These are phyloP conservation scores for sorghum (Sorghum bicolor) DNA, from an alignment of 176 grass and related monocot species.

Conservation along the genomic window Sorghum_bicolor_NCBIv3 NC_012873.2:58983001-58983500, in stretches of 20 bases:
- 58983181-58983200: background rate
- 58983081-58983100: conserved; percentile 19
- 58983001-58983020: background rate
- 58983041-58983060: background rate
- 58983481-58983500: conserved; percentile 84
- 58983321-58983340: background rate
- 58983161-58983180: background rate
- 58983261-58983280: background rate
- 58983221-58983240: background rate
- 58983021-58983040: background rate
- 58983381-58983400: background rate
- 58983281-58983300: background rate
- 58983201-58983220: no score
- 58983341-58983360: conserved; percentile 20
- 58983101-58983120: background rate
- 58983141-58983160: background rate
- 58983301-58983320: background rate
- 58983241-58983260: background rate
- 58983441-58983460: conserved; percentile 18
- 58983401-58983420: background rate
- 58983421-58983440: conserved; percentile 24
- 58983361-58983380: background rate
- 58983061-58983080: background rate
- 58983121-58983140: background rate
- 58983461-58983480: conserved; percentile 46